These are phyloP conservation scores for Umbelopsis isabellina DNA, from an alignment of 192 early-diverging fungal species.

Conservation along the genomic window DNA sequence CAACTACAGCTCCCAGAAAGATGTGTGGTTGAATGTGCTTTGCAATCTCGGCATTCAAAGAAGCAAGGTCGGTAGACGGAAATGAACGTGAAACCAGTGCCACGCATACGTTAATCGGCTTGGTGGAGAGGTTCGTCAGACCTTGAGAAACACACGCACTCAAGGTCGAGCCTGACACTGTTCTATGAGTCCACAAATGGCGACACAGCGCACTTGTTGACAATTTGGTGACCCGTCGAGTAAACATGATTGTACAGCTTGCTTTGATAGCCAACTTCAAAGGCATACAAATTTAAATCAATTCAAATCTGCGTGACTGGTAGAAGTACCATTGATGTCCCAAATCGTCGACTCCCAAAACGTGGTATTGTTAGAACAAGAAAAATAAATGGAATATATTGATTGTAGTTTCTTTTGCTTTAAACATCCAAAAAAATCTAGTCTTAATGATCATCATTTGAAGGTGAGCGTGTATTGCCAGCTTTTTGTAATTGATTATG, in stretches of 20 bases:
- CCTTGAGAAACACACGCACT: background rate
- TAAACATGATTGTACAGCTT: background rate
- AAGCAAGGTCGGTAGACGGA: constrained; percentile 7
- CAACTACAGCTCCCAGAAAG: constrained; percentile 34
- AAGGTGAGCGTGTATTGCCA: constrained; percentile 13
- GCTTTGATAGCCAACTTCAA: background rate
- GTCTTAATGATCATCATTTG: constrained; percentile 12
- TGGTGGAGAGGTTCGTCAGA: background rate
- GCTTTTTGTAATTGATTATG: background rate
- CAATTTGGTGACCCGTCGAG: background rate
- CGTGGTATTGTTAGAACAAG: background rate
- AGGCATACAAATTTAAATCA: too few species aligned
- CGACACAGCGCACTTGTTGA: background rate
- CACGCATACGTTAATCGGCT: constrained; percentile 22
- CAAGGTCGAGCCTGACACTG: background rate
- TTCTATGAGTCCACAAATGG: background rate
- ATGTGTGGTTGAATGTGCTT: constrained; percentile 4
- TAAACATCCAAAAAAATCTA: background rate
- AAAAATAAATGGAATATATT: constrained; percentile 1
- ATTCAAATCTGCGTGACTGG: too few species aligned
- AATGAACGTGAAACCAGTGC: constrained; percentile 39
- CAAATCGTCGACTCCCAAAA: too few species aligned
- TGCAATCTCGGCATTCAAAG: background rate
- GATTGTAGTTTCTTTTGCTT: background rate
- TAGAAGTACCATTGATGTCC: too few species aligned